Conservation (phyloP, 2,329 filamentous ascomycete genomes). For the Fusarium sp. region DNA sequence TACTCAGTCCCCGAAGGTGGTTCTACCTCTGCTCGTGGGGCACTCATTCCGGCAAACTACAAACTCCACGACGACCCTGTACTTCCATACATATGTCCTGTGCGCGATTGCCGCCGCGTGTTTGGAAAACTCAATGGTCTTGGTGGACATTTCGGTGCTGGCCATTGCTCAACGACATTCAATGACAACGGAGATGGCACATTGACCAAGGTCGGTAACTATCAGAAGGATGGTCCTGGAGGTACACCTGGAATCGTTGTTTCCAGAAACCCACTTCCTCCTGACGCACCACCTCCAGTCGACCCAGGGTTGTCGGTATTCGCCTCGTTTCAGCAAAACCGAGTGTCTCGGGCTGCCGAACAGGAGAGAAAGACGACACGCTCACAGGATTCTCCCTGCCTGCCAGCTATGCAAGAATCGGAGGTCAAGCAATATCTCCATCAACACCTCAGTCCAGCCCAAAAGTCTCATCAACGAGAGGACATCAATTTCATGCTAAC, state of each 20-base stretch:
- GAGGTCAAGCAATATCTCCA: constrained; percentile 41
- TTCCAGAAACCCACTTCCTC: constrained; percentile 40
- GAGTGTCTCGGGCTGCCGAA: not conserved
- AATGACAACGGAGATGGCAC: constrained; percentile 57
- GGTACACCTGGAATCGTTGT: constrained; percentile 45
- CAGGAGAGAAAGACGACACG: constrained; percentile 3
- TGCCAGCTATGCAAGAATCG: not conserved
- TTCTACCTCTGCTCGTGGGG: constrained; percentile 38
- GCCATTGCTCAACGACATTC: constrained; percentile 43
- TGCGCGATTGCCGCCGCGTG: constrained; percentile 50
- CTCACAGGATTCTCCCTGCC: not conserved
- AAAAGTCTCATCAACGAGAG: constrained; percentile 29
- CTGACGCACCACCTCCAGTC: constrained; percentile 32
- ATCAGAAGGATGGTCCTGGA: constrained; percentile 33
- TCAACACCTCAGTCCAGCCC: constrained; percentile 28
- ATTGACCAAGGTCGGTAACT: constrained; percentile 45
- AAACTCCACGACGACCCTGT: constrained; percentile 36
- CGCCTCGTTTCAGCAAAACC: constrained; percentile 13
- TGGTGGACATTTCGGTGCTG: constrained; percentile 42
- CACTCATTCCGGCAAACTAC: constrained; percentile 49
- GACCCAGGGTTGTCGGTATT: constrained; percentile 25
- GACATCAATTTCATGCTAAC: constrained; percentile 41
- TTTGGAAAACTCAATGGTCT: constrained; percentile 40
- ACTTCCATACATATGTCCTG: constrained; percentile 50
- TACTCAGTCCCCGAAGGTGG: constrained; percentile 17